phyloP scores from a whole-genome alignment of 1,284 basidiomycete genomes.

The Moesziomyces parantarcticus region DNA sequence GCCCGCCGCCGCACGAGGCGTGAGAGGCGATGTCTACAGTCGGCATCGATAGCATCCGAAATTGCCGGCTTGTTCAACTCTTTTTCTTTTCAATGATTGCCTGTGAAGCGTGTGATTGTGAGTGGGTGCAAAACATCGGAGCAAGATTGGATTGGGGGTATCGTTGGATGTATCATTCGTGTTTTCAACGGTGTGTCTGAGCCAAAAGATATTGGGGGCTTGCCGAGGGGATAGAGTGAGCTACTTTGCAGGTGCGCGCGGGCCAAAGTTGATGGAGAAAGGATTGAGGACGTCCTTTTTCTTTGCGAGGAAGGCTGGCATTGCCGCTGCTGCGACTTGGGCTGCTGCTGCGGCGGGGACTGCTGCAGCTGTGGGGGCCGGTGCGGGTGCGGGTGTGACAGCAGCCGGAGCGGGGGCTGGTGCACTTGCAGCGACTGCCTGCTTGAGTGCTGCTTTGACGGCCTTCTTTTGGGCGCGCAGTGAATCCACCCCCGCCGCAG shows the following conservation, averaged over 20 bases:
- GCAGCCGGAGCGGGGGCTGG: conserved; percentile 10
- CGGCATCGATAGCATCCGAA: background rate
- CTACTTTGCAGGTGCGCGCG: conserved; percentile 28
- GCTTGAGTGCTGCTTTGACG: conserved; percentile 29
- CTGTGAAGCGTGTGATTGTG: too few relatives aligned
- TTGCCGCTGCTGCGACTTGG: background rate
- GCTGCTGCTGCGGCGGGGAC: conserved; percentile 12
- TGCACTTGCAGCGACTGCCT: conserved; percentile 27
- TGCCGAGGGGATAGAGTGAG: too few relatives aligned
- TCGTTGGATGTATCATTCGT: too few relatives aligned
- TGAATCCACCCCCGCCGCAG: conserved; percentile 1
- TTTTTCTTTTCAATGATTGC: background rate
- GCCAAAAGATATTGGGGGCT: too few relatives aligned
- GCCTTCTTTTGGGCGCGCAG: conserved; percentile 34
- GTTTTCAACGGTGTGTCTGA: too few relatives aligned
- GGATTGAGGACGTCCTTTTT: conserved; percentile 44
- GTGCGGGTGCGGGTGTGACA: conserved; percentile 1
- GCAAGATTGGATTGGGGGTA: too few relatives aligned
- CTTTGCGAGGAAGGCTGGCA: conserved; percentile 17
- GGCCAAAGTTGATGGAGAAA: conserved; percentile 44
- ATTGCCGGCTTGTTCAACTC: background rate
- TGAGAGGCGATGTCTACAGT: background rate
- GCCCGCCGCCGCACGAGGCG: conserved; percentile 13
- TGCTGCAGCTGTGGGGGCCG: too few relatives aligned
- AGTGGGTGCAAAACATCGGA: too few relatives aligned